Base-by-base conservation (phyloP, 352 stramenopile species). In the Phytophthora hybrid region DNA sequence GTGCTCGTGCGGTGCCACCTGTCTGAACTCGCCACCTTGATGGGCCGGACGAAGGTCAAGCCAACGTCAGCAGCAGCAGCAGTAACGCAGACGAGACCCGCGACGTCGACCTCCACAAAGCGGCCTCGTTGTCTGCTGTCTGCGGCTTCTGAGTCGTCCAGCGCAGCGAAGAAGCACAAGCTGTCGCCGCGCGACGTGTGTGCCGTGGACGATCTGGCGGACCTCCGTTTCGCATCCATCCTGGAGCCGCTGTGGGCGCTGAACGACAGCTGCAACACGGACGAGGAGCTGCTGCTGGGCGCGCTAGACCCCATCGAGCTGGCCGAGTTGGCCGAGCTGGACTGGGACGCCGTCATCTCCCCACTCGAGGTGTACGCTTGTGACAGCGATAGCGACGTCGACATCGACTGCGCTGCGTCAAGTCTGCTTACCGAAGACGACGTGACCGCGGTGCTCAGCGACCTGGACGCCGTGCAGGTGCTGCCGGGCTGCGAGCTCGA, bases 1-100 rank as follows among this genome's bases (percentile, higher is more conserved):
- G 78, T 76, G 55, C 85, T 92, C 37, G 60, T 84, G 7, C 79
- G 74, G 59, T 84, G 88, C 62, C 73, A 83, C 49, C 76, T 74
- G 49, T 63, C 64, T 4, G 18, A 80, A 18, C 41, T 80, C 14
- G 16, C 16, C 11, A 44, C 11, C 13, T 56, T 77, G 49, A 54
- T 52, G 26, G 39, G 53, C 23, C 53, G 73, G 41, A 73, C 72
- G 51, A 59, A 70, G 14, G 67, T 32, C 34, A 66, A 55, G 44
- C 4, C 59, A 4, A 46, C 23, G 19, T 3, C n/a, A n/a, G n/a
- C 49, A 5, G 39, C 53, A n/a, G 57, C 41, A n/a, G 1, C 61
- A 9, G 23, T 14, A 44, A 14, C 37, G 8, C 13, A 11, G 37
- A 16, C 2, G 37, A 44, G 37, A 44, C 0, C 37, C 37, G 16